A percentile compares a stretch with the other conserved stretches of the same genome.
Evolutionary conservation across 352 stramenopile genomes (phyloP).

Genomic region (Globisporangium spiculum): DNA sequence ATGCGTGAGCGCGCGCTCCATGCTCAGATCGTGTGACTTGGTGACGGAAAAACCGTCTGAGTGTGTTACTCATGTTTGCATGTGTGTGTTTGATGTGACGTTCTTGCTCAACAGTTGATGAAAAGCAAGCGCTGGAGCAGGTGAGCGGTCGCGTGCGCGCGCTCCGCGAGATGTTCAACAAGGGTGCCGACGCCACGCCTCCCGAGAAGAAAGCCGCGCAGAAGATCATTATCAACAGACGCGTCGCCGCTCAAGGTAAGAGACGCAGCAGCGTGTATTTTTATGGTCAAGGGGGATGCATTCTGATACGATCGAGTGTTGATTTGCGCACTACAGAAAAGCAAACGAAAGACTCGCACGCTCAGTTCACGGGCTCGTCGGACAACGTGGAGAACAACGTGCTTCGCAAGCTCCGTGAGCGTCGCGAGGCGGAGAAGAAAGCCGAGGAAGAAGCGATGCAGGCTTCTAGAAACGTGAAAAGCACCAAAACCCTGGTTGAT

Average conservation of each 20-base stretch:
- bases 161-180: constrained; percentile 71
- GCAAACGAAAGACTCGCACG: constrained; percentile 1
- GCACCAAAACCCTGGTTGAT: constrained; percentile 49
- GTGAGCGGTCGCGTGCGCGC: constrained; percentile 51
- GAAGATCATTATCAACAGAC: constrained; percentile 24
- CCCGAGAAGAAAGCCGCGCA: constrained; percentile 10
- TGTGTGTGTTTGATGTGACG: background rate
- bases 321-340: constrained; percentile 3
- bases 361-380: constrained; percentile 1
- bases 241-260: constrained; percentile 19
- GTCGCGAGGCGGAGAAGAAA: constrained; percentile 37
- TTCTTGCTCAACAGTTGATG: constrained; percentile 16
- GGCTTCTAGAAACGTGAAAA: constrained; percentile 29
- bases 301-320: background rate
- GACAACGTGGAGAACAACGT: constrained; percentile 27
- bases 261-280: background rate
- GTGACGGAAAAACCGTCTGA: background rate
- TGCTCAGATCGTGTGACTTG: background rate
- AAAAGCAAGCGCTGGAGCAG: constrained; percentile 47
- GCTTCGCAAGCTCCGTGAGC: constrained; percentile 35
- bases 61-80: background rate
- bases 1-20: background rate
- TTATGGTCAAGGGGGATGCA: background rate
- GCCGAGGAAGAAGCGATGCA: constrained; percentile 37
- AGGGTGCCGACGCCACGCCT: constrained; percentile 24